These are phyloP conservation scores for Silene latifolia DNA, from an alignment of 148 eudicot genomes.

Conservation along the genomic window DNA sequence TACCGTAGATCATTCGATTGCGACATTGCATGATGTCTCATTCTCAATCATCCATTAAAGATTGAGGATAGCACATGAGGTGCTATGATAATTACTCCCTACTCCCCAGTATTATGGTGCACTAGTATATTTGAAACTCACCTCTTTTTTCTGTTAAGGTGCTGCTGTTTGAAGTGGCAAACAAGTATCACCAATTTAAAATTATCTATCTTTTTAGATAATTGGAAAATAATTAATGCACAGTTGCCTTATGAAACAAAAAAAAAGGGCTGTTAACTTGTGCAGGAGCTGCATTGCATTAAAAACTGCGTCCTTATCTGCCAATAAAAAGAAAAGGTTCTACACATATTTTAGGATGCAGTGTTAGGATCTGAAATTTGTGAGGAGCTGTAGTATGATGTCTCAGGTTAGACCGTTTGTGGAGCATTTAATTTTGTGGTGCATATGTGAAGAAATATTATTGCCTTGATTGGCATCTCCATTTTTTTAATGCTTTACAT, in stretches of 20 bases:
- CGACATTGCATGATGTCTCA: too few relatives aligned
- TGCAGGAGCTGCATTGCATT: too few relatives aligned
- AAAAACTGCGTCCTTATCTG: neutral
- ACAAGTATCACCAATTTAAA: neutral
- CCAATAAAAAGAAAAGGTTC: neutral
- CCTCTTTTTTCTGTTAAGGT: neutral
- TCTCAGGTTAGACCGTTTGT: too few relatives aligned
- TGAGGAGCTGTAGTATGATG: neutral
- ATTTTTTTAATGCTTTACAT: neutral
- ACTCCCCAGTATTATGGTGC: too few relatives aligned
- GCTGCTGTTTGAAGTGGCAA: neutral
- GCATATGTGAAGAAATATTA: neutral
- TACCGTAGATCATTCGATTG: too few relatives aligned
- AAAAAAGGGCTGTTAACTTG: too few relatives aligned
- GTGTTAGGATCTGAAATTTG: neutral
- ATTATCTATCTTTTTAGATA: neutral
- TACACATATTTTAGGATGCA: neutral
- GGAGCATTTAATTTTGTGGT: neutral
- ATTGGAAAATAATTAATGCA: neutral
- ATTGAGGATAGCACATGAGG: too few relatives aligned
- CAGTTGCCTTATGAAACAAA: neutral
- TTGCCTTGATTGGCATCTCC: neutral
- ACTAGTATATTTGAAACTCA: too few relatives aligned
- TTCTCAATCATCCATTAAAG: too few relatives aligned
- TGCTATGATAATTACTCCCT: too few relatives aligned